phyloP scores from a whole-genome alignment of 139 green algal genomes.

The Closterium sp. region DNA sequence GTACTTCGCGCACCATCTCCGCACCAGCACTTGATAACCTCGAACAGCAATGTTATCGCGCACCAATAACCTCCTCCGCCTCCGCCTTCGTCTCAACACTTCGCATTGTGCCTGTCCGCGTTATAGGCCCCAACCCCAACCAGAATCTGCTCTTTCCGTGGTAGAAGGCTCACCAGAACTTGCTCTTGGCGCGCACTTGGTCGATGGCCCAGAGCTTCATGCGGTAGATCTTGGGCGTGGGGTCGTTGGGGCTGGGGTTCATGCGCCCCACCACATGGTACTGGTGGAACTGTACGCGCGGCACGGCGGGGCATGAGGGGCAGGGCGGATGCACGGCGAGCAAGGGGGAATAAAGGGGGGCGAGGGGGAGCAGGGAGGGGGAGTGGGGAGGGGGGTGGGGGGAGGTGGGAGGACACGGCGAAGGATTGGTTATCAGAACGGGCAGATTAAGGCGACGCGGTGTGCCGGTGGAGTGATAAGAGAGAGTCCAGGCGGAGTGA shows the following conservation, averaged over 20 bases:
- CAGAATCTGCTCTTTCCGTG: not conserved
- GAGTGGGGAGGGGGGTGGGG: no score
- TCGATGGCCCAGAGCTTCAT: constrained; percentile 99
- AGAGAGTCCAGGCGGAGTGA: no score
- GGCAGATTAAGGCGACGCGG: not conserved
- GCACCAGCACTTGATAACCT: no score
- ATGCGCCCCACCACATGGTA: constrained; percentile 98
- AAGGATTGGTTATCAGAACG: not conserved
- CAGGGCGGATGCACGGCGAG: not conserved
- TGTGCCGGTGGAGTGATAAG: no score
- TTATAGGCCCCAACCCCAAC: no score
- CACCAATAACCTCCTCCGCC: no score
- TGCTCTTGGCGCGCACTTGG: constrained; percentile 86
- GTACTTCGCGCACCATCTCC: not conserved
- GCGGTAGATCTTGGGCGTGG: constrained; percentile 88
- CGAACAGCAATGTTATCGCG: no score
- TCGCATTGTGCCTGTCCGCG: not conserved
- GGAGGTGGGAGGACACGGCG: not conserved
- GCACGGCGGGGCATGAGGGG: no score
- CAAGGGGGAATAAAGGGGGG: not conserved
- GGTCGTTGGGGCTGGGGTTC: constrained; percentile 82
- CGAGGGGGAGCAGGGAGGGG: not conserved
- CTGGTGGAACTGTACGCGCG: constrained; percentile 79
- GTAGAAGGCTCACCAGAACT: constrained; percentile 89
- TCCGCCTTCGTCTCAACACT: not conserved